Evolutionary conservation across 2,329 filamentous ascomycete genomes (phyloP).

Genomic region (Botrytis hyacinthi): DNA sequence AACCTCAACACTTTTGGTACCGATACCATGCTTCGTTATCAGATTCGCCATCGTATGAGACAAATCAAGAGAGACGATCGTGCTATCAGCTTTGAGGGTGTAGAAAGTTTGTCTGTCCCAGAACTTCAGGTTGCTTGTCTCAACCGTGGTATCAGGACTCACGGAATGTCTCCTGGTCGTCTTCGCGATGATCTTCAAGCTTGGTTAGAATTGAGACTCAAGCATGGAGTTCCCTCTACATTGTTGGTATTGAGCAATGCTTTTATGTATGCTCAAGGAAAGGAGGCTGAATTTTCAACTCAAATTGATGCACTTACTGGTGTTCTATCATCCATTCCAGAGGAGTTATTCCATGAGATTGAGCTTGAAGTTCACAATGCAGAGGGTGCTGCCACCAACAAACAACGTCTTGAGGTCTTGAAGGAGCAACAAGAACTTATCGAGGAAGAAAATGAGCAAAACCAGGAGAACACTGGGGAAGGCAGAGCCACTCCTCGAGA

Average conservation of each 20-base stretch:
- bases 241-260: slow-evolving; percentile 94
- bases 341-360: slow-evolving; percentile 99
- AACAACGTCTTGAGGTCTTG: slow-evolving; percentile 95
- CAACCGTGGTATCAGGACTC: slow-evolving; percentile 86
- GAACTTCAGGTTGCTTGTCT: slow-evolving; percentile 92
- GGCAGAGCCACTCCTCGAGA: slow-evolving; percentile 78
- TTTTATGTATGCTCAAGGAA: slow-evolving; percentile 89
- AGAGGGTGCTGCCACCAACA: slow-evolving; percentile 96
- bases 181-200: slow-evolving; percentile 87
- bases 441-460: slow-evolving; percentile 93
- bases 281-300: slow-evolving; percentile 76
- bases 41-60: slow-evolving; percentile 94
- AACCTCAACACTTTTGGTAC: slow-evolving; percentile 96
- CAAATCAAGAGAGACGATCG: slow-evolving; percentile 98
- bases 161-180: slow-evolving; percentile 84
- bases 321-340: slow-evolving; percentile 90
- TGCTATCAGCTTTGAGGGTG: slow-evolving; percentile 89
- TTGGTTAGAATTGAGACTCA: slow-evolving; percentile 91
- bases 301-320: slow-evolving; percentile 93
- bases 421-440: slow-evolving; percentile 99
- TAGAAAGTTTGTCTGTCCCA: slow-evolving; percentile 87
- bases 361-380: slow-evolving; percentile 97
- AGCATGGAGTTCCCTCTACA: slow-evolving; percentile 93
- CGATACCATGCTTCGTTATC: slow-evolving; percentile 96
- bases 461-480: slow-evolving; percentile 72